A percentile compares a stretch with the other conserved stretches of the same genome.
Conservation (phyloP, 2,329 filamentous ascomycete species). For the Aspergillus fructus region DNA sequence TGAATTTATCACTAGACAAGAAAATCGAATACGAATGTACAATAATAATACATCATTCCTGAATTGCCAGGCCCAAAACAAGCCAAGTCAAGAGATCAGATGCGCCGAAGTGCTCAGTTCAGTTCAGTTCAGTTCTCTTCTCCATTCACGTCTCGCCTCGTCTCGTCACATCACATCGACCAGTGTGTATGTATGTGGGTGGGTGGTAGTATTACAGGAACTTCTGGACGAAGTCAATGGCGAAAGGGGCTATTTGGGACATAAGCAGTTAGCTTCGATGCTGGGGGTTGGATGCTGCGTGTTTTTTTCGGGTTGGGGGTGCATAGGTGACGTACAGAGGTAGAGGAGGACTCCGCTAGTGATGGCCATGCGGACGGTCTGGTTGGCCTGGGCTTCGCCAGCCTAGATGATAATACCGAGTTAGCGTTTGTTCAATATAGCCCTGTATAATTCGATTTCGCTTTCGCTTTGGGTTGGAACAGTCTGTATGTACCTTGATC, state of each 20-base stretch:
- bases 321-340: slow-evolving; percentile 52
- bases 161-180: not conserved
- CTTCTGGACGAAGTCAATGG: slow-evolving; percentile 49
- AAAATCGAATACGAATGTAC: slow-evolving; percentile 22
- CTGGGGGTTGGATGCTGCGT: not conserved
- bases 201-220: slow-evolving; percentile 39
- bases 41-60: slow-evolving; percentile 38
- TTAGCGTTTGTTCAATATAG: slow-evolving; percentile 11
- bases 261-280: not conserved
- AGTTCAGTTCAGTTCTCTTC: not conserved
- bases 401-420: slow-evolving; percentile 27
- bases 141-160: not conserved
- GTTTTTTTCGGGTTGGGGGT: not conserved
- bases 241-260: slow-evolving; percentile 45
- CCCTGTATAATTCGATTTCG: not conserved
- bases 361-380: slow-evolving; percentile 56
- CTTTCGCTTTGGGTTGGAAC: not conserved
- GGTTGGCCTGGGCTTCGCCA: slow-evolving; percentile 54
- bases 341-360: slow-evolving; percentile 59
- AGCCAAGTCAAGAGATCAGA: not conserved
- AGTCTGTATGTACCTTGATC: slow-evolving; percentile 36
- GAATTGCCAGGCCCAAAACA: slow-evolving; percentile 2
- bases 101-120: slow-evolving; percentile 5
- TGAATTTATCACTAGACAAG: slow-evolving; percentile 11
- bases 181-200: not conserved